Evolutionary conservation across 2,329 filamentous ascomycete genomes (phyloP), one percentile per base, ranked within the genome.

Genomic region (Alternaria gansuensis): DNA sequence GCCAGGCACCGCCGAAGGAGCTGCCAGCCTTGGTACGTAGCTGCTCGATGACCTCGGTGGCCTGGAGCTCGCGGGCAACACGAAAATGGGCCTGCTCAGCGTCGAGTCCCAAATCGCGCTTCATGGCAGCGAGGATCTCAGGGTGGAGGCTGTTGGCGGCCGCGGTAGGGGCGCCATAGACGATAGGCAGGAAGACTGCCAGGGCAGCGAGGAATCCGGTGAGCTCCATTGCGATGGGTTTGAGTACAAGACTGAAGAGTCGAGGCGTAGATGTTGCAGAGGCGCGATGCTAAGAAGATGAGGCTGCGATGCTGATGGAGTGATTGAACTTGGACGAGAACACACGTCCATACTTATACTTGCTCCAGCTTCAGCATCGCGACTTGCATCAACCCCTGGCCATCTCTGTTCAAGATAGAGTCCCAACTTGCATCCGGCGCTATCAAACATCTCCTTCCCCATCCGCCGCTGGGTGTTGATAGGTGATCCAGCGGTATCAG

Each of bases 41-140:
- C 64, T 75, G 66, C 57, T 79, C 74, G 51, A 80, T 79, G 68
- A 80, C 64, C n/a, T 74, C 71, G 60, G 67, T 63, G 62, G 77
- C 76, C 61, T 64, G 60, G 62, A 77, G 62, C 64, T 80, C 78
- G 13, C 75, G 73, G 60, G 75, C 72, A 53, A 80, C 77, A 68
- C 76, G 77, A 62, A 73, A 73, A 58, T 71, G 74, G 28, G 77
- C 78, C 66, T 77, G 72, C 63, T 73, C 71, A 49, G 77, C 71
- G 52, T 79, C 71, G 21, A 80, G 74, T 13, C 78, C 78, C 51
- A 80, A 65, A 70, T 80, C 78, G 63, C 78, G 78, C 76, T 80
- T 79, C 78, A 80, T 80, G 66, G 78, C 78, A 60, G 74, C 76
- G 50, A 80, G 70, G 63, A 79, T 76, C 68, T 77, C 64, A 51